phyloP scores from a whole-genome alignment of 2,329 filamentous ascomycete species.

The Claviceps maximensis region DNA sequence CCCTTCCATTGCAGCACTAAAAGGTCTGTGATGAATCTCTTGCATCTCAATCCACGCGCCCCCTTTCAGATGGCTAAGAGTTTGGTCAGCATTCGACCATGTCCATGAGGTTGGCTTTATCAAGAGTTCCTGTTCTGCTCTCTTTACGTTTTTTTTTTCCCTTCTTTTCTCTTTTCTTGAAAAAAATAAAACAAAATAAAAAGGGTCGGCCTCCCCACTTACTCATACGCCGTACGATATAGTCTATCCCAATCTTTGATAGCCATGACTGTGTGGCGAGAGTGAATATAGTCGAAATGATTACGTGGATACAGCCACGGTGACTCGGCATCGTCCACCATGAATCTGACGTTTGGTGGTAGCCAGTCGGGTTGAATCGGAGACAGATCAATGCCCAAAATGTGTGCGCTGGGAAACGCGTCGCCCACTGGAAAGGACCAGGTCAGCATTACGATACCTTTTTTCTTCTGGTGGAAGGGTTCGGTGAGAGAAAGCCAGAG shows the following conservation, averaged over 20 bases:
- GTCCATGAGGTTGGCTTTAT: too few relatives aligned
- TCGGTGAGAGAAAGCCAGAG: background rate
- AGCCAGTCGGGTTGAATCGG: slow-evolving; percentile 38
- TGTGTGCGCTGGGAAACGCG: slow-evolving; percentile 26
- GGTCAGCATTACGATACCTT: background rate
- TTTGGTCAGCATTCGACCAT: background rate
- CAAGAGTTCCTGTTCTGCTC: too few relatives aligned
- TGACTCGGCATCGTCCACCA: slow-evolving; percentile 44
- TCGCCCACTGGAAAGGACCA: slow-evolving; percentile 28
- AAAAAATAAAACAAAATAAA: too few relatives aligned
- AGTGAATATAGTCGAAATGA: slow-evolving; percentile 48
- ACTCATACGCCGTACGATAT: slow-evolving; percentile 34
- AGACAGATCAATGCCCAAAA: slow-evolving; percentile 33
- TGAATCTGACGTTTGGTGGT: slow-evolving; percentile 41
- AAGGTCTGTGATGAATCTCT: slow-evolving; percentile 37
- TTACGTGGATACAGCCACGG: slow-evolving; percentile 40
- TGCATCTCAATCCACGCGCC: slow-evolving; percentile 44
- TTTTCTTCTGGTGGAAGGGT: too few relatives aligned
- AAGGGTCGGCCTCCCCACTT: slow-evolving; percentile 9
- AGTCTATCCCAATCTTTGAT: slow-evolving; percentile 42
- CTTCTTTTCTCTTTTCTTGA: too few relatives aligned
- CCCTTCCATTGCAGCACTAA: slow-evolving; percentile 26
- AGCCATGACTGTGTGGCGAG: slow-evolving; percentile 41
- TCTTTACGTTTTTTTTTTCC: too few relatives aligned
- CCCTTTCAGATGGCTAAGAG: slow-evolving; percentile 33